phyloP scores from a whole-genome alignment of 2,329 filamentous ascomycete species.

The Lachnellula arida region DNA sequence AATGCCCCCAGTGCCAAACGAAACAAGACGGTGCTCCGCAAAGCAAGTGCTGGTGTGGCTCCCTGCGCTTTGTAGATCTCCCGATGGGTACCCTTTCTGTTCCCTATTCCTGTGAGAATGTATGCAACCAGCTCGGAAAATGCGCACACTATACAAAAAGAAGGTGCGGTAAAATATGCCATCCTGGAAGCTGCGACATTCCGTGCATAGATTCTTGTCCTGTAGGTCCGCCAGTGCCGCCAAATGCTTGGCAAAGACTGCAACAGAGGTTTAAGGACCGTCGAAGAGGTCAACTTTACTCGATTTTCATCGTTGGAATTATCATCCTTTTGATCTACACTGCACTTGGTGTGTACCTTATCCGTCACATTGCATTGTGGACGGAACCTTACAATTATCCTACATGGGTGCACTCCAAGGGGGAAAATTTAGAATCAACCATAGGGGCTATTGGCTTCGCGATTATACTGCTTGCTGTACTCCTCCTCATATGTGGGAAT shows the following conservation, averaged over 20 bases:
- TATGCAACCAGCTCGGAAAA: slow-evolving; percentile 2
- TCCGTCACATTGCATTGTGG: slow-evolving; percentile 3
- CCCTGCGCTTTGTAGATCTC: neutral
- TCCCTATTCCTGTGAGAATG: slow-evolving; percentile 9
- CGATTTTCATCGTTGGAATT: neutral
- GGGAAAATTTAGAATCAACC: too few species aligned
- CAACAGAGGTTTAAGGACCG: neutral
- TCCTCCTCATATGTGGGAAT: too few species aligned
- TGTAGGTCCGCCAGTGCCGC: neutral
- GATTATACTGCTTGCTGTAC: too few species aligned
- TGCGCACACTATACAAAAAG: slow-evolving; percentile 10
- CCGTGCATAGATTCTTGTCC: slow-evolving; percentile 4
- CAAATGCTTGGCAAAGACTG: slow-evolving; percentile 5
- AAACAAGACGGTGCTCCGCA: neutral
- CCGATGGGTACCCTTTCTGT: neutral
- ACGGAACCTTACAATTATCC: slow-evolving; percentile 11
- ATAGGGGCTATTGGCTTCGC: too few species aligned
- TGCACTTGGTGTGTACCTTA: neutral
- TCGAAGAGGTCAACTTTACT: neutral
- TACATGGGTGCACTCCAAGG: neutral
- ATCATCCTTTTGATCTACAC: neutral
- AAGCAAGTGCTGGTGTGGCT: slow-evolving; percentile 15
- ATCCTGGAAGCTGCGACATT: slow-evolving; percentile 18
- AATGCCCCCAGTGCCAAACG: slow-evolving; percentile 9
- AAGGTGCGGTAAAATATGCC: slow-evolving; percentile 12